These are phyloP conservation scores for Lenzites betulinus DNA, from an alignment of 768 basidiomycete genomes.

Conservation along the genomic window DNA sequence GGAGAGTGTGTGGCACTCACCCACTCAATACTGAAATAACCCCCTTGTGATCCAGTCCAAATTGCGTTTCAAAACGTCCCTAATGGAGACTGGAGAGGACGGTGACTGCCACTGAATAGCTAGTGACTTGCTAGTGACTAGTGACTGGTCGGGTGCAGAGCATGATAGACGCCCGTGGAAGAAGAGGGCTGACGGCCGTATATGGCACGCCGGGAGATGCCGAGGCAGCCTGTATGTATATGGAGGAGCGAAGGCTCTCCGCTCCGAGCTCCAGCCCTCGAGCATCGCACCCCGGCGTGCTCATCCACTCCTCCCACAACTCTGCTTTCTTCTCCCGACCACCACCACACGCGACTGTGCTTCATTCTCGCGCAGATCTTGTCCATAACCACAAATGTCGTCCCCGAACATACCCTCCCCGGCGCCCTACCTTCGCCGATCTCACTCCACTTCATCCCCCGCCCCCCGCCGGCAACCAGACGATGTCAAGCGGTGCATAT, in stretches of 20 bases:
- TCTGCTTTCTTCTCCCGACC: neutral
- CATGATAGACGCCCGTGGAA: constrained; percentile 1
- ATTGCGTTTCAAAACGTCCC: too few species aligned
- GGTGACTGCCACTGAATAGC: too few species aligned
- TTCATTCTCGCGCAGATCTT: constrained; percentile 11
- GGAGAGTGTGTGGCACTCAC: too few species aligned
- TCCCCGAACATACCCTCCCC: constrained; percentile 35
- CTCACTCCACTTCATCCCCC: constrained; percentile 50
- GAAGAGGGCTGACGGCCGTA: neutral
- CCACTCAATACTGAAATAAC: too few species aligned
- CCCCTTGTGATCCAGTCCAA: too few species aligned
- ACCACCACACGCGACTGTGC: neutral
- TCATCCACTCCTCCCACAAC: constrained; percentile 1
- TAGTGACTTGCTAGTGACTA: too few species aligned
- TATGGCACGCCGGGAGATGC: constrained; percentile 10
- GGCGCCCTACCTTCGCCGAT: constrained; percentile 49
- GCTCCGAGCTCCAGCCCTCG: constrained; percentile 5
- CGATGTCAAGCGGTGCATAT: constrained; percentile 44
- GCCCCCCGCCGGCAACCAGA: constrained; percentile 38
- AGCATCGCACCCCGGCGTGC: neutral
- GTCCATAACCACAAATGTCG: constrained; percentile 31
- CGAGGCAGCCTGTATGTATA: constrained; percentile 17
- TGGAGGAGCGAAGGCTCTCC: constrained; percentile 4
- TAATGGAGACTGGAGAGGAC: too few species aligned
- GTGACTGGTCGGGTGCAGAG: neutral